A percentile compares a stretch with the other conserved stretches of the same genome.
These are phyloP conservation scores for Aspergillus latus DNA, from an alignment of 2,329 filamentous ascomycete species.

Conservation along the genomic window DNA sequence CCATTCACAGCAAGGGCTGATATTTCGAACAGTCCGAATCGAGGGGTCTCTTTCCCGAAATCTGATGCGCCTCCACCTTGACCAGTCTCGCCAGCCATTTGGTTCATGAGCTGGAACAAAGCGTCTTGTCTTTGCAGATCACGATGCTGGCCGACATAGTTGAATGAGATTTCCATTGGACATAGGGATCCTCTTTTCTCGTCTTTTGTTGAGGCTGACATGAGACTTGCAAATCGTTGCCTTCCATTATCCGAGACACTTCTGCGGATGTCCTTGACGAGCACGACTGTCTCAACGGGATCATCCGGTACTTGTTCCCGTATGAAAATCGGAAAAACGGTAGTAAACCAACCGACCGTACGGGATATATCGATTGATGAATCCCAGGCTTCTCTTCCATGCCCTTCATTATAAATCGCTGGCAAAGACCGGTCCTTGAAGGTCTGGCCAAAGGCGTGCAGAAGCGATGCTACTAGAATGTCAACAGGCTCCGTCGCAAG, in stretches of 20 bases:
- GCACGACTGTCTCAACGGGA: constrained; percentile 33
- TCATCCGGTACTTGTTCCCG: constrained; percentile 26
- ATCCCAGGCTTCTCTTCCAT: constrained; percentile 50
- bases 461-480: constrained; percentile 37
- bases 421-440: constrained; percentile 45
- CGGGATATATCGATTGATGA: constrained; percentile 48
- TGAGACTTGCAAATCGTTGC: constrained; percentile 38
- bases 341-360: constrained; percentile 55
- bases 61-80: constrained; percentile 49
- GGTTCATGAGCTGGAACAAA: constrained; percentile 46
- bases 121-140: constrained; percentile 48
- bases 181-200: constrained; percentile 37
- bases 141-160: constrained; percentile 41
- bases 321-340: constrained; percentile 47
- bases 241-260: constrained; percentile 40
- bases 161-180: constrained; percentile 47
- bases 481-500: constrained; percentile 40
- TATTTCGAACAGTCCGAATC: constrained; percentile 54
- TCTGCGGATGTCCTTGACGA: constrained; percentile 42
- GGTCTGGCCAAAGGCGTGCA: constrained; percentile 46
- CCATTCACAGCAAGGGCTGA: constrained; percentile 51
- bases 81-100: constrained; percentile 48
- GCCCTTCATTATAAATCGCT: constrained; percentile 51
- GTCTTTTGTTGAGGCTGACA: constrained; percentile 31
- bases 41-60: constrained; percentile 45